phyloP scores from a whole-genome alignment of 257 asterid species.

The Nicotiana benthamiana region DNA sequence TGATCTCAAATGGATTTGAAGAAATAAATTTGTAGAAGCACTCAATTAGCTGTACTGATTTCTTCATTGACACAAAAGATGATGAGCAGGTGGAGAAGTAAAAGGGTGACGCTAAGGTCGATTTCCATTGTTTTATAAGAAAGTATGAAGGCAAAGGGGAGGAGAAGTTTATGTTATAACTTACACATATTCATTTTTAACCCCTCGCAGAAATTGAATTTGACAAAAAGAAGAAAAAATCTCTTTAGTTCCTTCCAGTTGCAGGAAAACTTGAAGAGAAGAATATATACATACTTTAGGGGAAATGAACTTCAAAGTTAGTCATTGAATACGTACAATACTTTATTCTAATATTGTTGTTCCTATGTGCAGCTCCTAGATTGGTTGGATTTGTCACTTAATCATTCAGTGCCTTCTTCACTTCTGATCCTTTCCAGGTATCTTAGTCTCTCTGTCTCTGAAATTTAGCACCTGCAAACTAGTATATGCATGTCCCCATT shows the following conservation, averaged over 20 bases:
- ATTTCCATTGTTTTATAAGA: neutral
- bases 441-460: neutral
- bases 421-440: conserved; percentile 86
- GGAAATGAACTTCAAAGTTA: neutral
- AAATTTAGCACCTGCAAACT: neutral
- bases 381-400: conserved; percentile 87
- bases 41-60: neutral
- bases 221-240: neutral
- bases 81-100: neutral
- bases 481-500: neutral
- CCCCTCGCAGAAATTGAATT: neutral
- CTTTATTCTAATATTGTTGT: neutral
- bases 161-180: neutral
- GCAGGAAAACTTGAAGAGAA: neutral
- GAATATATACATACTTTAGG: neutral
- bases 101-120: neutral
- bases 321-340: too few species aligned
- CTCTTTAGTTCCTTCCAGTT: neutral
- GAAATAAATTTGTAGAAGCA: neutral
- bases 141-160: neutral
- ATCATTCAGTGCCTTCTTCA: conserved; percentile 87
- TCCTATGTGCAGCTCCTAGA: conserved; percentile 57
- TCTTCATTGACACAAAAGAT: neutral
- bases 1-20: neutral
- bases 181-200: neutral